Percentiles rank a stretch among this genome's conserved stretches.
Evolutionary conservation across 2,329 filamentous ascomycete genomes (phyloP).

Genomic region (Cercospora berteroae): DNA sequence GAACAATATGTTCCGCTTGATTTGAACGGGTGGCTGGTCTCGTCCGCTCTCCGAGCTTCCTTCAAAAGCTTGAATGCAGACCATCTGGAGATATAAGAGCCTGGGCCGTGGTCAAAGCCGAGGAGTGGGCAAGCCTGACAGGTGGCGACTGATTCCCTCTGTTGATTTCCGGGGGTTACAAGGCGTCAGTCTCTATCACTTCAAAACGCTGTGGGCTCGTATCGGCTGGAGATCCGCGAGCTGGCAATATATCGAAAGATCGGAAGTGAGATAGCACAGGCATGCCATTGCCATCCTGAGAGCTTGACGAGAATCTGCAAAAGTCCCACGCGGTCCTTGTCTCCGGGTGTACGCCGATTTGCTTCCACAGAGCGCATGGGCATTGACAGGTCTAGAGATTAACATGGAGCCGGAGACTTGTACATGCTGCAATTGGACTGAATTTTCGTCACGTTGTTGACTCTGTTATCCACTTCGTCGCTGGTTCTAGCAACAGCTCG

Average conservation of each 20-base stretch:
- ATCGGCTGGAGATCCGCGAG: not conserved
- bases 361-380: not conserved
- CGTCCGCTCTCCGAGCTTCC: not conserved
- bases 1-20: conserved; percentile 75
- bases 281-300: not conserved
- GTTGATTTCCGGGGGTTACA: not conserved
- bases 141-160: not conserved
- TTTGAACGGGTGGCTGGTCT: conserved; percentile 41
- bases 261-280: not conserved
- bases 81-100: not conserved
- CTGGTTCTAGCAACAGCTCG: not conserved
- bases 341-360: not conserved
- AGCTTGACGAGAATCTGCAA: not conserved
- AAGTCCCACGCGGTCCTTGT: not conserved
- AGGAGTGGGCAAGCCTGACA: not conserved
- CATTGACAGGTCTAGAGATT: not conserved
- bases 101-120: not conserved
- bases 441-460: not conserved
- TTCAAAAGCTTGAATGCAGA: not conserved
- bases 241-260: not conserved
- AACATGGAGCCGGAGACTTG: not conserved
- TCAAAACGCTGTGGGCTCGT: not conserved
- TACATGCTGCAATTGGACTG: not conserved
- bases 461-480: not conserved
- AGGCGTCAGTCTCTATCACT: not conserved